Base-by-base conservation (phyloP, 768 basidiomycete species). In the Calvatia gigantea region DNA sequence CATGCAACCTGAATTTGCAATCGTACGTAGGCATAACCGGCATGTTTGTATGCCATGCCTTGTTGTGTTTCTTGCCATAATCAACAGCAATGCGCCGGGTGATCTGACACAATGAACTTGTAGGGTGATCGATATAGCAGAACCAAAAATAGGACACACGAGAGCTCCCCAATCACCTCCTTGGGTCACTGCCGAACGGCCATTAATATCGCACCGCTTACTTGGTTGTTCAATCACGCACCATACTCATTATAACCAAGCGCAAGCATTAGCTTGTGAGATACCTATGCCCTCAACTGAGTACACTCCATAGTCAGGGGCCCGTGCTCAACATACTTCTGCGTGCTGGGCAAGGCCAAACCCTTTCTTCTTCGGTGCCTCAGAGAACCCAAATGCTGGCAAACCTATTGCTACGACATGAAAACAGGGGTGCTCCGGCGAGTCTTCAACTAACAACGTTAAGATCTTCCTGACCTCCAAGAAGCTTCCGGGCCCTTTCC, bases 371-470 rank as follows among this genome's bases (percentile, higher is more conserved):
- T 61, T 73, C 3, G 81, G 76, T 1, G 75, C 80, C 11, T 81
- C 73, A 0, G 85, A 85, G 64, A 86, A 86, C 0, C 83, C 86
- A 66, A 66, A 87, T 0, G 82, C 83, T 11, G 86, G 85, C 2
- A 87, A 60, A 60, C 83, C 80, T 6, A 78, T 59, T 0, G 79
- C 81, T 1, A 88, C 83, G 19, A 87, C 82, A 56, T 87, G 85
- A 61, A 86, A 85, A 33, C 73, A 75, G 1, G 82, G 83, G 35
- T 78, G 70, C 0, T 76, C 73, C 1, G 69, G 53, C 3, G 76
- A 73, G 0, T 69, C 69, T 15, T 72, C 61, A 0, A 75, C 71
- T 51, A 88, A 69, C 14, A 85, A 61, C 0, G 85, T 80, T 0
- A 87, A 69, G 3, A 87, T 65, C 68, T 85, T 86, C 51, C 70